Evolutionary conservation across 208 protist species (phyloP).

Genomic region (Wallacemonas sp.): DNA sequence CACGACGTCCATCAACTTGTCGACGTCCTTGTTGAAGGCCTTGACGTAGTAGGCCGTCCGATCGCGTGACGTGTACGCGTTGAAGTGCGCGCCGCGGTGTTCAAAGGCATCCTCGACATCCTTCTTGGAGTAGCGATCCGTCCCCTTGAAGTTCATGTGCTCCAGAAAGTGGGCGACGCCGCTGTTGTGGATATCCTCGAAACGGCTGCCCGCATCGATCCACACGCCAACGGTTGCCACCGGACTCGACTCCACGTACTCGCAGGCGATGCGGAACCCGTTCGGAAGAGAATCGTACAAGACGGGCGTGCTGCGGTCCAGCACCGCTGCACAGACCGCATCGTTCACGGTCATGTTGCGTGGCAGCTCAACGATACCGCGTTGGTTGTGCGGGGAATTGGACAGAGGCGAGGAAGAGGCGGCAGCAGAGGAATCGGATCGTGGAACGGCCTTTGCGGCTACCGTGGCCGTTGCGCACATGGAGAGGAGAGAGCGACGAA

Average conservation of each 20-base stretch:
- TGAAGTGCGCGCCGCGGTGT: slow-evolving; percentile 97
- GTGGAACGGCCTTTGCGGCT: too few relatives aligned
- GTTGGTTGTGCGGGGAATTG: not conserved
- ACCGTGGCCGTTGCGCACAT: slow-evolving; percentile 3
- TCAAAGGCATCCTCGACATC: slow-evolving; percentile 96
- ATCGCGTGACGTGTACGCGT: slow-evolving; percentile 99
- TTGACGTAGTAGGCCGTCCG: slow-evolving; percentile 97
- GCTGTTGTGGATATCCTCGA: slow-evolving; percentile 97
- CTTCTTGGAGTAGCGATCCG: slow-evolving; percentile 84
- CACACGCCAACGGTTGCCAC: slow-evolving; percentile 97
- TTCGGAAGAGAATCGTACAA: slow-evolving; percentile 94
- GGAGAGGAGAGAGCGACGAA: slow-evolving; percentile 23
- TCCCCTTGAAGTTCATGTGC: slow-evolving; percentile 99
- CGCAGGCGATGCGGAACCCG: slow-evolving; percentile 97
- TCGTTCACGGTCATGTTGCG: slow-evolving; percentile 61
- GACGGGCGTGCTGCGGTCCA: slow-evolving; percentile 77
- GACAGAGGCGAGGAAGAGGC: too few relatives aligned
- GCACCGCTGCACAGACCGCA: slow-evolving; percentile 38
- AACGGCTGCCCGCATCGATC: slow-evolving; percentile 97
- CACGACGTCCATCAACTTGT: slow-evolving; percentile 95
- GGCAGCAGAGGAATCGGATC: too few relatives aligned
- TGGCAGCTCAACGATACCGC: slow-evolving; percentile 24
- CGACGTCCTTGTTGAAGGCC: slow-evolving; percentile 94
- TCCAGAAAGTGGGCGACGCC: slow-evolving; percentile 99
- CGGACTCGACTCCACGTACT: slow-evolving; percentile 88